Evolutionary conservation across 1,139 yeast genomes (phyloP).

Genomic region (Blastobotrys illinoisensis): DNA sequence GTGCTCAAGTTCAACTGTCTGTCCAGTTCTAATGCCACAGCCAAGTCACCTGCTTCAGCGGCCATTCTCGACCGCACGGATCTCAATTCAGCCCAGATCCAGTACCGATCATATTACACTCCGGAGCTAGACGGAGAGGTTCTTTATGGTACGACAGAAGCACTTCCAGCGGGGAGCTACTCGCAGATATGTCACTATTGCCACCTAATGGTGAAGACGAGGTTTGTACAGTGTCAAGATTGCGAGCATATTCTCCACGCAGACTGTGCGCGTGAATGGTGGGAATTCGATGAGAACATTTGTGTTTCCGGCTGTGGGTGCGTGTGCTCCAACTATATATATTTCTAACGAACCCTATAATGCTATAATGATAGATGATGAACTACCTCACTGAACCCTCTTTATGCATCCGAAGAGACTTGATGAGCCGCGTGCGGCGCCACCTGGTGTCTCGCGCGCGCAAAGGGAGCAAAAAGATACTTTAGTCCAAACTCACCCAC

Average conservation of each 20-base stretch:
- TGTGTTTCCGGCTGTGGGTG: constrained; percentile 96
- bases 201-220: constrained; percentile 51
- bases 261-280: constrained; percentile 78
- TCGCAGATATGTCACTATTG: constrained; percentile 51
- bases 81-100: constrained; percentile 20
- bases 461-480: background rate
- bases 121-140: constrained; percentile 17
- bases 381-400: background rate
- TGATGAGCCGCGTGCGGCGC: constrained; percentile 1
- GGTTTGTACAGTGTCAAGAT: constrained; percentile 60
- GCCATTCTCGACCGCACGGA: constrained; percentile 9
- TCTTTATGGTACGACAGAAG: constrained; percentile 13
- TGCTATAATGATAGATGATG: background rate
- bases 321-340: constrained; percentile 41
- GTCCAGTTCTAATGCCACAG: background rate
- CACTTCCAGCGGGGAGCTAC: constrained; percentile 13
- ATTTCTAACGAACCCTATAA: background rate
- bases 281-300: constrained; percentile 44
- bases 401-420: too few species aligned
- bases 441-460: background rate
- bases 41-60: background rate
- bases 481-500: background rate
- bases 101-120: constrained; percentile 30
- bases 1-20: constrained; percentile 61
- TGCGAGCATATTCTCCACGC: constrained; percentile 82